Base-by-base conservation (phyloP, 1,284 basidiomycete species). In the Moniliella sp. region DNA sequence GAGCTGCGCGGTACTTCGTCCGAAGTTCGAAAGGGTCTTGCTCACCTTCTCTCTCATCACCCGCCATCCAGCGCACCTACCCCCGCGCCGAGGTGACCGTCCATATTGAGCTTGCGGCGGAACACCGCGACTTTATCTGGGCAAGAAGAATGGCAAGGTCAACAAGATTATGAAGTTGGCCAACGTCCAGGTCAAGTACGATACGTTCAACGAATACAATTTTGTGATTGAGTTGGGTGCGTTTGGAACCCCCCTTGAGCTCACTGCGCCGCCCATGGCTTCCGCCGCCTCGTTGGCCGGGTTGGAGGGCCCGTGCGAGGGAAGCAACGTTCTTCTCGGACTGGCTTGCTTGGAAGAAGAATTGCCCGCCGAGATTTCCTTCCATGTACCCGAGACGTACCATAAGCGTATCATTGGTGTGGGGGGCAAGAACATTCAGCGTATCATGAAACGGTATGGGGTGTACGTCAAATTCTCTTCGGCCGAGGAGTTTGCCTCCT, bases 371-470 rank as follows among this genome's bases (percentile, higher is more conserved):
- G 88, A 97, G 63, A 79, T 93, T 33, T 93, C 84, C 15, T 97
- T 97, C 72, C 86, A 94, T 63, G 84, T 97, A 5, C 88, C 91
- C 14, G 88, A 99, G 64, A 74, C 76, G 31, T 97, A 94, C 62
- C 88, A 97, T 67, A 97, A 97, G 65, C 79, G 91, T 40, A 97
- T 97, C 61, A 99, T 99, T 48, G 88, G 88, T 40, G 88, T 94
- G 15, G 88, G 84, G 27, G 88, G 88, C 18, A 79, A 86, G 57
- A 97, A 88, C 64, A 97, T 99, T 38, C 88, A 97, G 62, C 74
- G 83, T 39, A 97, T 97, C 63, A 99, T 99, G 88, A 94, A 94
- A 67, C 86, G 88, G 62, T 93, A 79, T 53, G 88, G 88, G 18
- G 88, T 94, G 15, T 97, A 94, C 64, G 91, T 99, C 64, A 97